Base-by-base conservation (phyloP, 345 rosid species). In the Acer saccharum region DNA sequence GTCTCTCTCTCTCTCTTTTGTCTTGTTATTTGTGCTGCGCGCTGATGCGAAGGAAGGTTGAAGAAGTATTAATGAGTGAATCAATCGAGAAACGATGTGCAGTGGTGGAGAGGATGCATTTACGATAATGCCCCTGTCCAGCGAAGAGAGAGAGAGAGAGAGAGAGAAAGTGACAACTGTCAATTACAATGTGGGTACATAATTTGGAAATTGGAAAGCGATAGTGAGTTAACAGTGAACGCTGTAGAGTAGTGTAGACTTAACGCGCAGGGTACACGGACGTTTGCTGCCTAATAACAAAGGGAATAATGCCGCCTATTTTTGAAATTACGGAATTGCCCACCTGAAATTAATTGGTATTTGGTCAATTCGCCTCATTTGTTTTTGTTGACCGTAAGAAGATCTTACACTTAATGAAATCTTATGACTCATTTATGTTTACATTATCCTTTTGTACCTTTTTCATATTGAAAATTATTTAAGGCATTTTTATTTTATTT, bases 21-120 rank as follows among this genome's bases (percentile, higher is more conserved):
- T 20, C 72, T 66, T n/a, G 72, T 66, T 50, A 54, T 50, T 75
- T 39, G 78, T 14, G 64, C 20, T 35, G 46, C 46, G 63, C 27
- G 29, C 77, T 18, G 70, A 48, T 48, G 48, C 77, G 6, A 48
- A 65, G 71, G 54, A 65, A 65, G 52, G 52, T 29, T 7, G 21
- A 25, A 74, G 77, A 5, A 46, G 69, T 43, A 63, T 62, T 62
- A 44, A 73, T 62, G 68, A 50, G 78, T 11, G 71, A 50, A 75
- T 75, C 78, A 50, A 75, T 75, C 78, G 78, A 75, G 63, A 65
- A 75, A 48, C 52, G 71, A 52, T 13, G 61, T 7, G 71, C 35
- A 52, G 65, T 7, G 61, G 20, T 63, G 10, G 4, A n/a, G 23
- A 0, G 50, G 13, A 1, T 1, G 11, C 1, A 1, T 25, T 75